Conservation (phyloP, 495 filamentous ascomycete species). For the Neurospora discreta region DNA sequence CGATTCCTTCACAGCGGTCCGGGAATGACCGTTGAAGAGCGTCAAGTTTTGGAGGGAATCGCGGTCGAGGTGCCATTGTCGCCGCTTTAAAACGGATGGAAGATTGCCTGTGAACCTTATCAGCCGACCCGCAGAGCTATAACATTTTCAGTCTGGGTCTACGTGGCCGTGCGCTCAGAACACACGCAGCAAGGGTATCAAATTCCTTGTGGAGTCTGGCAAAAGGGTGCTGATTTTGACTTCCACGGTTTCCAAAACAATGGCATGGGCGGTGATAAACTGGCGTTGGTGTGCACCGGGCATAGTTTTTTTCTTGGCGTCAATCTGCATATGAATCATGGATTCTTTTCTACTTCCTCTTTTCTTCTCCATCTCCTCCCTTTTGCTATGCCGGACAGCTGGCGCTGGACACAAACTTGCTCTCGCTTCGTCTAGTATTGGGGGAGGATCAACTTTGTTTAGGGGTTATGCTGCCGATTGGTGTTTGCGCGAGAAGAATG, state of each 20-base stretch:
- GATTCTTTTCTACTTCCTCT: neutral
- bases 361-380: neutral
- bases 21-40: neutral
- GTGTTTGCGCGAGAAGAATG: neutral
- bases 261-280: neutral
- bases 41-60: neutral
- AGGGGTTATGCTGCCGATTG: neutral
- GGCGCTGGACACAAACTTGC: no score
- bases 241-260: neutral
- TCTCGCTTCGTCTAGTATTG: neutral
- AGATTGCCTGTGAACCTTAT: neutral
- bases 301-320: neutral
- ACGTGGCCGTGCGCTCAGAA: neutral
- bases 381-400: neutral
- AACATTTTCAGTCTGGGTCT: neutral
- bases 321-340: neutral
- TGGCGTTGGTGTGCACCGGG: neutral
- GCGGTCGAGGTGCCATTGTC: neutral
- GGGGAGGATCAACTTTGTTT: neutral
- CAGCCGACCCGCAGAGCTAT: neutral
- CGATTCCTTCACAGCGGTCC: neutral
- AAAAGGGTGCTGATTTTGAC: neutral
- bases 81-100: neutral
- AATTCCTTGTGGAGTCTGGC: neutral
- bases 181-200: neutral